These are phyloP conservation scores for Carex arenaria DNA, from an alignment of 202 grass and related monocot genomes.

Conservation along the genomic window DNA sequence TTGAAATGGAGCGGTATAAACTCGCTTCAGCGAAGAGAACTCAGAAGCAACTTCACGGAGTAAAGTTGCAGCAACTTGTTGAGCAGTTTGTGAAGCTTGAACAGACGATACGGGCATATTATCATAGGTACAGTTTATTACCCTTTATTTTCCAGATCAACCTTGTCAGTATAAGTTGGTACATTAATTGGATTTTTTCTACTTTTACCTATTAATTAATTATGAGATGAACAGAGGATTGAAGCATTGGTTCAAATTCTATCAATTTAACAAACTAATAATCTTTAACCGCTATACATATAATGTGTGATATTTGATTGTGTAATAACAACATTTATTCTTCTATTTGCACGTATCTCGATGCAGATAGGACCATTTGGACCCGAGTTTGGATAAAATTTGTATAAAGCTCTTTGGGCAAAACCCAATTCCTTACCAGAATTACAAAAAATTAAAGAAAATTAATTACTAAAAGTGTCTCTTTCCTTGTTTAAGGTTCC, in stretches of 20 bases:
- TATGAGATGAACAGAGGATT: background rate
- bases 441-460: background rate
- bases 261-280: background rate
- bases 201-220: background rate
- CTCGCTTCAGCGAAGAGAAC: slow-evolving; percentile 49
- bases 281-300: background rate
- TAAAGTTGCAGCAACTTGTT: slow-evolving; percentile 43
- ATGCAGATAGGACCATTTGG: too few species aligned
- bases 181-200: background rate
- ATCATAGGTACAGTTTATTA: slow-evolving; percentile 39
- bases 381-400: too few species aligned
- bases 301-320: background rate
- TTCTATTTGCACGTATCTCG: too few species aligned
- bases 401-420: too few species aligned
- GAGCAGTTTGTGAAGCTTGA: slow-evolving; percentile 45
- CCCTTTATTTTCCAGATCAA: background rate
- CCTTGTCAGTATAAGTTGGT: background rate
- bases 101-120: slow-evolving; percentile 51
- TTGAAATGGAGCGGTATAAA: slow-evolving; percentile 91
- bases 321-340: background rate
- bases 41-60: slow-evolving; percentile 39
- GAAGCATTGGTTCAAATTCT: background rate
- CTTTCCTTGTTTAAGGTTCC: slow-evolving; percentile 31
- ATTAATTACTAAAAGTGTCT: background rate
- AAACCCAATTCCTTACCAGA: too few species aligned